Evolutionary conservation across 352 stramenopile species (phyloP).

Genomic region (Thalassiosira pacifica): DNA sequence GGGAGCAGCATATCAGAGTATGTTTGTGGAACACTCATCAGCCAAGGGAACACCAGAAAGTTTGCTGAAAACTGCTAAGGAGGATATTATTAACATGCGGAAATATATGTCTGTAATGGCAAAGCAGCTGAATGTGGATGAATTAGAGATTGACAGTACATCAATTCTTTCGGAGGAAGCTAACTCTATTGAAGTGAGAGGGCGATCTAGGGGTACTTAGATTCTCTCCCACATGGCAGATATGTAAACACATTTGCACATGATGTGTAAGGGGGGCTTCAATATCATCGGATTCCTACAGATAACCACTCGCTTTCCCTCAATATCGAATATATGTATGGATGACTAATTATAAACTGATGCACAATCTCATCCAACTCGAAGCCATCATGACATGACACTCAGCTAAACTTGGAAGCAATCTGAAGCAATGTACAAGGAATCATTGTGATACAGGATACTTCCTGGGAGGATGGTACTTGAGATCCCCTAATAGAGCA

Average conservation of each 20-base stretch:
- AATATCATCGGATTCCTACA: too few relatives aligned
- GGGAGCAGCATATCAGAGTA: constrained; percentile 68
- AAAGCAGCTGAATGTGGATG: constrained; percentile 50
- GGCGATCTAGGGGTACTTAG: constrained; percentile 5
- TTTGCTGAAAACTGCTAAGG: constrained; percentile 60
- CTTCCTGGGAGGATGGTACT: too few relatives aligned
- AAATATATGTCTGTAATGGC: constrained; percentile 70
- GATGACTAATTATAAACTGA: too few relatives aligned
- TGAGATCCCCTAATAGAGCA: too few relatives aligned
- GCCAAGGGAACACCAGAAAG: constrained; percentile 68
- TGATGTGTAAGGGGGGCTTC: constrained; percentile 3
- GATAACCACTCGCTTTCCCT: too few relatives aligned
- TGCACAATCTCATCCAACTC: too few relatives aligned
- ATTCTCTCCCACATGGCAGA: neutral
- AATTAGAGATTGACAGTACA: constrained; percentile 1
- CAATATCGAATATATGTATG: too few relatives aligned
- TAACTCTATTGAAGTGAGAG: constrained; percentile 5
- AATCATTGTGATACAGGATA: too few relatives aligned
- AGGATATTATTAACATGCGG: constrained; percentile 59
- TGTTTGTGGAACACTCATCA: constrained; percentile 73
- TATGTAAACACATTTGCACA: neutral
- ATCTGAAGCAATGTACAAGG: too few relatives aligned
- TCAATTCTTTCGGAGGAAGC: neutral
- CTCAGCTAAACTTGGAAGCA: too few relatives aligned
- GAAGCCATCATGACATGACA: too few relatives aligned